Conservation (phyloP, 1,284 basidiomycete species). For the Malassezia globosa region DNA sequence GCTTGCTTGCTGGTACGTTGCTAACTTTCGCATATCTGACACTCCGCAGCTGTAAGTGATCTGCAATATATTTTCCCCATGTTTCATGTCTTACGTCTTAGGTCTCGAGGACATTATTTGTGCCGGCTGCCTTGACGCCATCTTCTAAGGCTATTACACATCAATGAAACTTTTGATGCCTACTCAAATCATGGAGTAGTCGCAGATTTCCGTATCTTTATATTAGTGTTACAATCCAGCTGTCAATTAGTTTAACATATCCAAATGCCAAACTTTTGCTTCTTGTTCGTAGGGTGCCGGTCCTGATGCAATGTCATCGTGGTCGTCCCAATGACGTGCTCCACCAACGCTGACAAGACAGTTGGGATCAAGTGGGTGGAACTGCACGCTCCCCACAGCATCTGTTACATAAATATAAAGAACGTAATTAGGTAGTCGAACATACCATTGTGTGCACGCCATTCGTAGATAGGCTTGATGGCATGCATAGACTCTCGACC, state of each 20-base stretch:
- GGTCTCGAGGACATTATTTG: conserved; percentile 20
- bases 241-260: neutral
- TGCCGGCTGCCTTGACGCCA: conserved; percentile 17
- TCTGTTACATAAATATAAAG: conserved; percentile 1
- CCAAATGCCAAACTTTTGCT: neutral
- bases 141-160: conserved; percentile 14
- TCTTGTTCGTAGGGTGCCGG: neutral
- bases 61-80: neutral
- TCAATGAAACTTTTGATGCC: too few species aligned
- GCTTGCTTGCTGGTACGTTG: conserved; percentile 17
- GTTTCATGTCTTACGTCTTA: conserved; percentile 1
- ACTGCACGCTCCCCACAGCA: conserved; percentile 11
- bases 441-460: conserved; percentile 12
- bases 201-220: too few species aligned
- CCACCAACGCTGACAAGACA: conserved; percentile 4
- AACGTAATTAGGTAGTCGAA: neutral
- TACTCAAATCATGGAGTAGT: too few species aligned
- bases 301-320: neutral
- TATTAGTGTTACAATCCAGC: too few species aligned
- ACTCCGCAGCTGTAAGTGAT: conserved; percentile 8
- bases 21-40: neutral
- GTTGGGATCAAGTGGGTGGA: neutral
- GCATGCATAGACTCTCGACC: neutral
- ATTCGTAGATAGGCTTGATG: neutral
- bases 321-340: conserved; percentile 7